These are phyloP conservation scores for Smithsoniella earleae DNA, from an alignment of 163 green algal genomes.

Conservation along the genomic window DNA sequence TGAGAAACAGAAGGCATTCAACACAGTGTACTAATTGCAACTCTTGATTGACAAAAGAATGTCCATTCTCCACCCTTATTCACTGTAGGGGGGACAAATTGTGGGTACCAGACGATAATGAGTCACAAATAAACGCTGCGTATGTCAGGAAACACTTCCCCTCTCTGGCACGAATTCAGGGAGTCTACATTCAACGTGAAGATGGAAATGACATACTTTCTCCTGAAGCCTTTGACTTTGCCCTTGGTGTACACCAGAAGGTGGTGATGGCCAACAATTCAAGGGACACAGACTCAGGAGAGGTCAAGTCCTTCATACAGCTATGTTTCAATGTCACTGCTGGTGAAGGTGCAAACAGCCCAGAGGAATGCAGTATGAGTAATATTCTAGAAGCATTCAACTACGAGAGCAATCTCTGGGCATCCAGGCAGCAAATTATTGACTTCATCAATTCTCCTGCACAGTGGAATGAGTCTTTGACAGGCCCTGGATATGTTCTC, in stretches of 20 bases:
- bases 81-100: neutral
- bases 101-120: neutral
- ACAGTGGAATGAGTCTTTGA: neutral
- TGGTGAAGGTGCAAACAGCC: neutral
- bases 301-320: neutral
- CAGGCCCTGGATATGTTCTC: neutral
- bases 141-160: slow-evolving; percentile 13
- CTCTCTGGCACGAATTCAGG: slow-evolving; percentile 11
- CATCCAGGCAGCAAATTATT: neutral
- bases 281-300: neutral
- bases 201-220: slow-evolving; percentile 13
- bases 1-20: too few relatives aligned
- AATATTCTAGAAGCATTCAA: neutral
- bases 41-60: too few relatives aligned
- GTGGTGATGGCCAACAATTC: neutral
- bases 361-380: slow-evolving; percentile 4
- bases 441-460: neutral
- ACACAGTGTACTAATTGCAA: too few relatives aligned
- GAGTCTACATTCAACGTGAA: neutral
- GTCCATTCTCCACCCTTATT: too few relatives aligned
- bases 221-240: neutral
- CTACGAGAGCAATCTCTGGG: neutral
- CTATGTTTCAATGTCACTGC: neutral
- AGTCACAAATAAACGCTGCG: neutral
- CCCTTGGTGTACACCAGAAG: neutral